A percentile compares a stretch with the other conserved stretches of the same genome.
Conservation (phyloP, 768 basidiomycete species). For the Podaxis mareebaensis region DNA sequence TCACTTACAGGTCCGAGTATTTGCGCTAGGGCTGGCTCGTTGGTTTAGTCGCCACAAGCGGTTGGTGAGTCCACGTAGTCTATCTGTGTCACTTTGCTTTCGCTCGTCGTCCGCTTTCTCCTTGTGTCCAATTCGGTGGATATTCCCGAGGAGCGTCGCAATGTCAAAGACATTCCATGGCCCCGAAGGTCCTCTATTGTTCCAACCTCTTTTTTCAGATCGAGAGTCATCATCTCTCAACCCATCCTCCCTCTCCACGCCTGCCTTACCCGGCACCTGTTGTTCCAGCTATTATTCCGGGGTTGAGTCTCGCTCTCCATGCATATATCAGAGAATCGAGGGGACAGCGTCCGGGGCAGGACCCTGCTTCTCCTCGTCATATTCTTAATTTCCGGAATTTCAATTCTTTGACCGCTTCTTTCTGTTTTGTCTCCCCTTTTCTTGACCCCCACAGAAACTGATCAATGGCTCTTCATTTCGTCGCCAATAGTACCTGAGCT, state of each 20-base stretch:
- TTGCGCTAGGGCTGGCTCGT: background rate
- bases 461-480: background rate
- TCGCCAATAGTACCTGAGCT: background rate
- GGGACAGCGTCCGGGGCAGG: background rate
- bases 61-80: conserved; percentile 23
- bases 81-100: background rate
- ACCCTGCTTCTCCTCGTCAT: background rate
- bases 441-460: background rate
- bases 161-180: background rate
- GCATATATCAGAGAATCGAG: background rate
- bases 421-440: background rate
- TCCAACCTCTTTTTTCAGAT: background rate
- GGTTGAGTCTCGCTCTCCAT: background rate
- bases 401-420: conserved; percentile 14
- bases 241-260: background rate
- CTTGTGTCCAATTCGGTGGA: background rate
- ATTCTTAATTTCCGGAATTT: background rate
- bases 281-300: background rate
- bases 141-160: background rate
- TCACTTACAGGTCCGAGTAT: conserved; percentile 5
- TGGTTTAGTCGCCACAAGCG: conserved; percentile 6
- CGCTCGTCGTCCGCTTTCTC: background rate
- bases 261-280: background rate
- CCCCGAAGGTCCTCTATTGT: background rate
- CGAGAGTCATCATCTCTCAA: conserved; percentile 6